Evolutionary conservation across 1,139 yeast genomes (phyloP), one percentile per base, ranked within the genome.

Genomic region (Zygoascus sp.): DNA sequence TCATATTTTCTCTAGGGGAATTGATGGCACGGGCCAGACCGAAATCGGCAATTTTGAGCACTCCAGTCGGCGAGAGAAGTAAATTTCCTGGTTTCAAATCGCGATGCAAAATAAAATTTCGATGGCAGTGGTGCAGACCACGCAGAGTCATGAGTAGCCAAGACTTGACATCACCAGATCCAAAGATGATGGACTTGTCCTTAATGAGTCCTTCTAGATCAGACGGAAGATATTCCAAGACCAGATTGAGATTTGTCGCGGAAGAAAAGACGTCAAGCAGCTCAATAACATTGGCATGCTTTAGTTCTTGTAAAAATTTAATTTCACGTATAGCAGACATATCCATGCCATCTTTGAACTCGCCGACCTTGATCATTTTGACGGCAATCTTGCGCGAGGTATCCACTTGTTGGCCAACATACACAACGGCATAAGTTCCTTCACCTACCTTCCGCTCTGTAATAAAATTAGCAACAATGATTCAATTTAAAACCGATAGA

Each of bases 401-500:
- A 34, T 78, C 67, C 20, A 76, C 50, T 47, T 67, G 64, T 23
- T 57, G 59, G 1, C 96, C 97, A 15, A 92, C 74, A 61, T 85
- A 92, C 2, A 94, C 99, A 50, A 90, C 95, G 40, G 98, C 99
- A 72, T 92, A 94, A 0, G 99, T 94, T 68, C 99, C 99, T 69
- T 94, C 99, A 62, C 98, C 98, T 22, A 92, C 97, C 64, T 90
- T 90, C 57, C 78, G 80, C 51, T 87, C 95, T 65, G 16, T n/a
- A n/a, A n/a, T n/a, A n/a, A n/a, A n/a, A n/a, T n/a, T n/a, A n/a
- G n/a, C n/a, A n/a, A n/a, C n/a, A n/a, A n/a, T n/a, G n/a, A 32
- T n/a, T 8, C 16, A 35, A 9, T 23, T 22, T 15, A 15, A 34
- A 10, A 28, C 19, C 13, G 17, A 19, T 22, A 21, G 22, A 19